These are phyloP conservation scores for Chaetomium sp. DNA, from an alignment of 2,329 filamentous ascomycete species.

Conservation along the genomic window DNA sequence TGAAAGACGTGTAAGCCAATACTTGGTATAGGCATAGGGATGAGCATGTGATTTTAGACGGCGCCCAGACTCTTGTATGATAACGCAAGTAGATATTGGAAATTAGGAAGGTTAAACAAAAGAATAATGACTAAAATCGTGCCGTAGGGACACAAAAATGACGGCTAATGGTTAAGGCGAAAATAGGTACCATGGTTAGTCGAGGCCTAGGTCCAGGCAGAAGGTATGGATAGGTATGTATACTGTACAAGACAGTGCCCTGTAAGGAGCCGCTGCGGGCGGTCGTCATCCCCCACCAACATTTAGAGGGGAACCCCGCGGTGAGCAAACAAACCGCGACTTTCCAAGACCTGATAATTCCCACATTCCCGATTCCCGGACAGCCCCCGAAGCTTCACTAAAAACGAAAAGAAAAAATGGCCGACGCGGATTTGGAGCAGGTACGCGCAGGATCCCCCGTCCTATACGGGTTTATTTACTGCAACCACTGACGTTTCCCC, in stretches of 20 bases:
- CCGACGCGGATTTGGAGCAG: conserved; percentile 35
- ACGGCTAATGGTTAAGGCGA: not conserved
- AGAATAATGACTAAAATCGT: too few species aligned
- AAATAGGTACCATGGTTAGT: not conserved
- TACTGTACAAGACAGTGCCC: too few species aligned
- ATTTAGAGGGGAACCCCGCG: conserved; percentile 10
- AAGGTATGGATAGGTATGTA: too few species aligned
- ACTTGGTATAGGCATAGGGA: not conserved
- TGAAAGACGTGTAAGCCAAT: not conserved
- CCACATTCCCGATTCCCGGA: not conserved
- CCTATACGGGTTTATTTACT: not conserved
- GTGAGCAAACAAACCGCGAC: conserved; percentile 2
- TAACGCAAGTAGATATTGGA: conserved; percentile 1
- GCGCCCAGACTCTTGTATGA: conserved; percentile 6
- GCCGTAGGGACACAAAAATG: not conserved
- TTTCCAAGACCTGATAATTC: conserved; percentile 1
- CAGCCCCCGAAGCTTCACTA: not conserved
- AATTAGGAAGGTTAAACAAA: not conserved
- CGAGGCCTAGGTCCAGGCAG: too few species aligned
- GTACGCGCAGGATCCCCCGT: conserved; percentile 17
- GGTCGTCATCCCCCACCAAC: conserved; percentile 3
- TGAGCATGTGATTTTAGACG: conserved; percentile 3
- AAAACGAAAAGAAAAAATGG: conserved; percentile 22
- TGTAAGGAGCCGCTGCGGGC: too few species aligned
- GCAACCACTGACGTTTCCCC: too few species aligned